Conservation (phyloP, 2,329 filamentous ascomycete genomes). For the Nothophaeocryptopus gaeumannii region DNA sequence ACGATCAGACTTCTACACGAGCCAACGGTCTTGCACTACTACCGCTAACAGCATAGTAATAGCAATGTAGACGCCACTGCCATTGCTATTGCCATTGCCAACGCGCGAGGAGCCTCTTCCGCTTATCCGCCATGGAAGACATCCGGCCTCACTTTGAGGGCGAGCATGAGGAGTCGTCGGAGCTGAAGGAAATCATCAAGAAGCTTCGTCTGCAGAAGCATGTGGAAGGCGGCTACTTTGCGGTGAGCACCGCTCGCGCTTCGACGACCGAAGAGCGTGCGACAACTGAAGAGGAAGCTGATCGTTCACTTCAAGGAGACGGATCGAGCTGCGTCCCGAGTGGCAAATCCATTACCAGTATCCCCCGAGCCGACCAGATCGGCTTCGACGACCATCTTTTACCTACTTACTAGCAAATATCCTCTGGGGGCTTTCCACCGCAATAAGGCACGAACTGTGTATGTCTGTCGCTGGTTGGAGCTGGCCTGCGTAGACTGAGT, state of each 20-base stretch:
- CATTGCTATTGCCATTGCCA: too few species aligned
- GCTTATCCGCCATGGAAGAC: too few species aligned
- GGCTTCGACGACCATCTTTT: constrained; percentile 62
- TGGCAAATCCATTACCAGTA: constrained; percentile 55
- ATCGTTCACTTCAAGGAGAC: constrained; percentile 46
- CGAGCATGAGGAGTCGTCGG: constrained; percentile 11
- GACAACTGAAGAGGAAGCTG: too few species aligned
- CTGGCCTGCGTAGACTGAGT: constrained; percentile 34
- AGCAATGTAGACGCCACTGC: too few species aligned
- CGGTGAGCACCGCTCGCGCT: constrained; percentile 14
- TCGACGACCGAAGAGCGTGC: too few species aligned
- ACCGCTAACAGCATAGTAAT: too few species aligned
- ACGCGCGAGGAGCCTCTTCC: too few species aligned
- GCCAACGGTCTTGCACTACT: too few species aligned
- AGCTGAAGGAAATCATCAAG: constrained; percentile 40
- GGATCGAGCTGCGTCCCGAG: constrained; percentile 51
- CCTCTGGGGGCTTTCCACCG: constrained; percentile 62
- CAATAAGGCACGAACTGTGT: constrained; percentile 55
- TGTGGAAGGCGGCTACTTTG: constrained; percentile 64
- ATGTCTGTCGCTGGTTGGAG: neutral
- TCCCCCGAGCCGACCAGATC: constrained; percentile 43
- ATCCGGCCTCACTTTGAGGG: neutral
- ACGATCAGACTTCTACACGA: too few species aligned
- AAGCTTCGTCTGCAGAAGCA: constrained; percentile 53
- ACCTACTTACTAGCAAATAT: constrained; percentile 57